A percentile compares a stretch with the other conserved stretches of the same genome.
phyloP scores from a whole-genome alignment of 257 asterid genomes.

The Solanum gracilifrons region DNA sequence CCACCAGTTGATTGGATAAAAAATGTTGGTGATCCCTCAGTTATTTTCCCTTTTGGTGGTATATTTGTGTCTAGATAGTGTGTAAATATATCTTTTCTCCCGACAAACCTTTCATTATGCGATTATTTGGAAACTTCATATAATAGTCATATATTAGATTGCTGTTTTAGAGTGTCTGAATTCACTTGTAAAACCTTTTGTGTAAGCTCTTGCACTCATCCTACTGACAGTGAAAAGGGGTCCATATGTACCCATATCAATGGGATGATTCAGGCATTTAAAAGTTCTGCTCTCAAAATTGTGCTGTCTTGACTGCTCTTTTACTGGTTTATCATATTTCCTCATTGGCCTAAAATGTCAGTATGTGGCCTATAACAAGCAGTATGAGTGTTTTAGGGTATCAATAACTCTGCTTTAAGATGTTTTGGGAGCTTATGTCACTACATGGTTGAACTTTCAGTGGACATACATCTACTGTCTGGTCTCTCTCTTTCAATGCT shows the following conservation, averaged over 20 bases:
- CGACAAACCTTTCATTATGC: neutral
- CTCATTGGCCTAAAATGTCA: neutral
- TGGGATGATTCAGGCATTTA: neutral
- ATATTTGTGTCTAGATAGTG: neutral
- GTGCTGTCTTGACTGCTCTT: neutral
- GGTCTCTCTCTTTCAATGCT: slow-evolving; percentile 71
- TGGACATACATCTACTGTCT: slow-evolving; percentile 34
- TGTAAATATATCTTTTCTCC: neutral
- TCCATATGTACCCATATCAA: neutral
- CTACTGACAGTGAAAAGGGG: neutral
- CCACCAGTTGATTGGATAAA: neutral
- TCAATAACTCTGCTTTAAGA: neutral
- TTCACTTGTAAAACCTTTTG: neutral
- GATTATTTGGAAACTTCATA: neutral
- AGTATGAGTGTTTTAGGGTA: neutral
- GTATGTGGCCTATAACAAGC: neutral
- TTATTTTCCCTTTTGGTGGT: neutral
- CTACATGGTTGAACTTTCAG: neutral
- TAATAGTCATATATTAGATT: neutral
- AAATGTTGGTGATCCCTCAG: neutral
- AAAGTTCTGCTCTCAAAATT: neutral
- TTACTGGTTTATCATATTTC: neutral
- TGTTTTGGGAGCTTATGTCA: neutral
- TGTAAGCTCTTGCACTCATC: neutral
- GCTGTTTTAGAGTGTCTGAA: neutral